A percentile compares a stretch with the other conserved stretches of the same genome.
Conservation (phyloP, 257 asterid genomes). For the Fraxinus pennsylvanica region DNA sequence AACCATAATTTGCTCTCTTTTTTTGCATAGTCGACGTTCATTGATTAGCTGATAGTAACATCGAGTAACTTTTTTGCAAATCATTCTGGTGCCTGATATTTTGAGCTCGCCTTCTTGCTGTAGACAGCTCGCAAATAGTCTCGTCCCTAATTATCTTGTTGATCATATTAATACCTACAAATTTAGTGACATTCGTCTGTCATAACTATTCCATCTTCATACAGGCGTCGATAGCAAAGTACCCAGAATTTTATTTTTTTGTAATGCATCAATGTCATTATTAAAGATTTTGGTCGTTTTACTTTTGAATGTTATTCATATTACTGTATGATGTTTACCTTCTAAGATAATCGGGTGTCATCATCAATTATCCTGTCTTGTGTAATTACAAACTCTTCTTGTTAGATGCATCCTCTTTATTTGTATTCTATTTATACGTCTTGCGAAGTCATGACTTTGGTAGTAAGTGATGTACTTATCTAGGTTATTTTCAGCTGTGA, state of each 20-base stretch:
- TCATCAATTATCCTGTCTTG: background rate
- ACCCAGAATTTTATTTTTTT: too few relatives aligned
- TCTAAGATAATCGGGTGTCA: background rate
- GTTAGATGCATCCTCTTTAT: background rate
- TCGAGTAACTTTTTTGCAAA: background rate
- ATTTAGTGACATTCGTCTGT: background rate
- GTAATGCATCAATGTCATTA: background rate
- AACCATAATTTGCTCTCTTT: background rate
- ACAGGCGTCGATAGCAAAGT: background rate
- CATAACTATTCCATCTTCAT: background rate
- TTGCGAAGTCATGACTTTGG: background rate
- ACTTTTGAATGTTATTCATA: background rate
- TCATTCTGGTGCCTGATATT: too few relatives aligned
- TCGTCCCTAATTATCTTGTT: background rate
- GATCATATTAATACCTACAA: background rate
- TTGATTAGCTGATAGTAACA: background rate
- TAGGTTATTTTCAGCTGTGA: background rate
- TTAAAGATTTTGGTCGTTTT: background rate
- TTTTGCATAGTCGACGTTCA: background rate
- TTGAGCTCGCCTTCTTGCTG: too few relatives aligned
- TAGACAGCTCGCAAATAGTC: too few relatives aligned
- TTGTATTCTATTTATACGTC: background rate
- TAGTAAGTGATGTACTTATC: too few relatives aligned
- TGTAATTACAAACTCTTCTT: background rate
- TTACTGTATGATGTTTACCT: background rate